Percentiles rank a stretch among this genome's conserved stretches.
Evolutionary conservation across 2,329 filamentous ascomycete genomes (phyloP).

Genomic region (Botrytis tulipae): DNA sequence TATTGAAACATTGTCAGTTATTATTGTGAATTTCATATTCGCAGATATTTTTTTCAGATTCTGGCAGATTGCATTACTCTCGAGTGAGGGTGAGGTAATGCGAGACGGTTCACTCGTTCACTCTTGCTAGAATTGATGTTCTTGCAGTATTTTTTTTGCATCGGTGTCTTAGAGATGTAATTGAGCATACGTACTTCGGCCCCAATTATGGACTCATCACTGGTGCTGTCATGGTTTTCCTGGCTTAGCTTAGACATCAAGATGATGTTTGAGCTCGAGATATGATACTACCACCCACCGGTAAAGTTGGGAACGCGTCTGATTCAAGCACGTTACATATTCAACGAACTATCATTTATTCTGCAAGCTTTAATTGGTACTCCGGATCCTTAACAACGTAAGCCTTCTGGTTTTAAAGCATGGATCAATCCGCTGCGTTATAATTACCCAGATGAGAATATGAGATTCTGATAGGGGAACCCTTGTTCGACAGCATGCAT

Average conservation of each 20-base stretch:
- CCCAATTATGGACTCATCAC: neutral
- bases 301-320: no score
- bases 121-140: neutral
- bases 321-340: neutral
- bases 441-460: neutral
- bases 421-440: neutral
- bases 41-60: neutral
- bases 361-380: neutral
- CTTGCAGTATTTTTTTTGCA: neutral
- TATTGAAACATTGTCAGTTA: no score
- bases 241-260: neutral
- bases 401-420: neutral
- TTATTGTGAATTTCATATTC: neutral
- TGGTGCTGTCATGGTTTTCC: neutral
- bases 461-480: neutral
- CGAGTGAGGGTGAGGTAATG: neutral
- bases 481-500: neutral
- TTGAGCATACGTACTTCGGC: neutral
- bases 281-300: no score
- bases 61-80: neutral
- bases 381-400: neutral
- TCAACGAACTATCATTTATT: neutral
- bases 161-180: neutral
- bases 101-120: neutral
- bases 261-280: neutral